Base-by-base conservation (phyloP, 2,329 filamentous ascomycete genomes). In the Monosporascus cannonballus region DNA sequence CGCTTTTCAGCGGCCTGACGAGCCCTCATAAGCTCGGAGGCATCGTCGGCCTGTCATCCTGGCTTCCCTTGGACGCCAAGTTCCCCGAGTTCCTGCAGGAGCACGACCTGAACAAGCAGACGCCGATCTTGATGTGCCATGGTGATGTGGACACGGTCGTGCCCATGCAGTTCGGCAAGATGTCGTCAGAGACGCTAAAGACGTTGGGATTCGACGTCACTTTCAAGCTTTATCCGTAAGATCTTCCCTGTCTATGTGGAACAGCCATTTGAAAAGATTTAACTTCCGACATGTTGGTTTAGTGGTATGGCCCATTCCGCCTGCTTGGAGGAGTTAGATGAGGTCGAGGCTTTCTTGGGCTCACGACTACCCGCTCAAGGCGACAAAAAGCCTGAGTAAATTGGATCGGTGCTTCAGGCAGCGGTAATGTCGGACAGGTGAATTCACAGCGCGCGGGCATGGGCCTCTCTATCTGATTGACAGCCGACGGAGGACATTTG, bases 121-220 rank as follows among this genome's bases (percentile, higher is more conserved):
- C 90, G 1, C 88, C 89, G 1, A 84, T 97, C 57, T 89, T 94
- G 71, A 87, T 96, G 85, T 90, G 82, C 14, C 94, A 97, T 63
- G 94, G 94, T n/a, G 80, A 85, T 56, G 73, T 72, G 1, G 93
- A 99, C 69, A 78, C 78, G 15, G 74, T 96, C 3, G 88, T 96
- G 8, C 79, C 77, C 60, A 80, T 84, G 44, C 73, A 79, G 52
- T 86, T 88, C 70, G 93, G 89, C 15, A 72, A 82, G 67, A 68
- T 76, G 70, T 90, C 88, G 24, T 82, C 80, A 3, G 78, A 89
- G 41, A 68, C 78, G 54, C 72, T 97, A 49, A 85, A 83, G 69
- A 78, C 81, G 39, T 71, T 86, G 69, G 90, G 89, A 1, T 87
- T 85, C 68, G 77, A 86, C 51, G 86, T 94, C 5, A 81, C 86